These are phyloP conservation scores for Lumnitzera racemosa DNA, from an alignment of 345 rosid genomes.

Conservation along the genomic window DNA sequence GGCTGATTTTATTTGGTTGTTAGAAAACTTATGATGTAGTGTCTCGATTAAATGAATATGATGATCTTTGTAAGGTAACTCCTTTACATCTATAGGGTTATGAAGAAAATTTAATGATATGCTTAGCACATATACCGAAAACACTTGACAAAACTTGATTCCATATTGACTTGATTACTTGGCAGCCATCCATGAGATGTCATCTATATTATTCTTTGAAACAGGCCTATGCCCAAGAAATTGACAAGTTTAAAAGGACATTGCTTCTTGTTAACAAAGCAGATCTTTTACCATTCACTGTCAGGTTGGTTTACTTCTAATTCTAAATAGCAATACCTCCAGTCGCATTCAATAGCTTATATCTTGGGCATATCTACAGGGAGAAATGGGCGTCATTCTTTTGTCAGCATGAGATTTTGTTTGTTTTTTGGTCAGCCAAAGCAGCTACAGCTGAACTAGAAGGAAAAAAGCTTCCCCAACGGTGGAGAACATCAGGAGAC, in stretches of 20 bases:
- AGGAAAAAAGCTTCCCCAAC: constrained; percentile 46
- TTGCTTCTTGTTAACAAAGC: constrained; percentile 92
- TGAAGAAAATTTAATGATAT: too few relatives aligned
- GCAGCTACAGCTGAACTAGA: constrained; percentile 71
- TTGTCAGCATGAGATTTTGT: constrained; percentile 41
- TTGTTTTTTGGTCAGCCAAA: constrained; percentile 92
- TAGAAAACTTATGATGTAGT: too few relatives aligned
- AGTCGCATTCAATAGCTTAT: neutral
- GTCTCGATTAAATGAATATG: too few relatives aligned
- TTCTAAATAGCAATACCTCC: constrained; percentile 1
- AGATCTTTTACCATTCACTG: constrained; percentile 70
- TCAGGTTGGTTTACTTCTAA: constrained; percentile 37
- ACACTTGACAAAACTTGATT: too few relatives aligned
- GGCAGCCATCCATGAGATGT: too few relatives aligned
- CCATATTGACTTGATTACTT: too few relatives aligned
- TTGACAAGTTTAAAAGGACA: constrained; percentile 69
- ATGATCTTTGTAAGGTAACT: too few relatives aligned
- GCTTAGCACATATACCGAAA: too few relatives aligned
- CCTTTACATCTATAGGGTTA: too few relatives aligned
- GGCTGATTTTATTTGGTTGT: too few relatives aligned
- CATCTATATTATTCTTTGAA: constrained; percentile 4
- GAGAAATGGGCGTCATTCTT: constrained; percentile 81
- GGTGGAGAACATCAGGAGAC: constrained; percentile 25
- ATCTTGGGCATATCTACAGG: constrained; percentile 30
- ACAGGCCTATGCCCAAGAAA: constrained; percentile 75